These are phyloP conservation scores for Durotheca rogersii DNA, from an alignment of 495 filamentous ascomycete genomes.

Conservation along the genomic window DNA sequence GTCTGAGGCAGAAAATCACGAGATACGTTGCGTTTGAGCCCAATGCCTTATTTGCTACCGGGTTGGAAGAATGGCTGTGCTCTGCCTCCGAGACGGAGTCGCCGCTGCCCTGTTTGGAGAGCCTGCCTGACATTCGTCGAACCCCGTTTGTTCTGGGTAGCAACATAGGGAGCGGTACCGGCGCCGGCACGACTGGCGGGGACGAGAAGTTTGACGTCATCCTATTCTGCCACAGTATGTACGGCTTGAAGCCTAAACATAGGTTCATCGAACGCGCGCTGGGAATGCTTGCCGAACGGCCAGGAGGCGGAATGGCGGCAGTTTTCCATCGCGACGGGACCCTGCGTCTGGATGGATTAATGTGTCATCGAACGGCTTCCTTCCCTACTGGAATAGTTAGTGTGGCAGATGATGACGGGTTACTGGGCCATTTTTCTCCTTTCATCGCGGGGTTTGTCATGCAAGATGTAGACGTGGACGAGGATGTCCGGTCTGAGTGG, in stretches of 20 bases:
- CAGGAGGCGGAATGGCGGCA: conserved; percentile 51
- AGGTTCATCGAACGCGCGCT: conserved; percentile 52
- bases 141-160: conserved; percentile 45
- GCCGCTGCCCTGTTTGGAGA: conserved; percentile 53
- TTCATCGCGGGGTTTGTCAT: conserved; percentile 55
- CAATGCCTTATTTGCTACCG: conserved; percentile 51
- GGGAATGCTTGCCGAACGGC: conserved; percentile 50
- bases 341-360: conserved; percentile 51
- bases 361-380: conserved; percentile 53
- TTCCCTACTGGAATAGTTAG: conserved; percentile 52
- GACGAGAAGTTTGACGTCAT: conserved; percentile 56
- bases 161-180: conserved; percentile 31
- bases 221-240: conserved; percentile 66
- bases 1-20: conserved; percentile 48
- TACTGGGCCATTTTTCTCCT: conserved; percentile 54
- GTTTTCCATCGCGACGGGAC: conserved; percentile 56
- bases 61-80: conserved; percentile 51
- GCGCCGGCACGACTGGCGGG: conserved; percentile 28
- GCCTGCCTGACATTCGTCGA: conserved; percentile 46
- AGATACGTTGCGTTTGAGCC: conserved; percentile 61
- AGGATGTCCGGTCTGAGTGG: conserved; percentile 47
- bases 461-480: conserved; percentile 40
- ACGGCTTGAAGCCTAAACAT: conserved; percentile 57
- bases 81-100: conserved; percentile 38
- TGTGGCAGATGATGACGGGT: conserved; percentile 50